Evolutionary conservation across 1,284 basidiomycete genomes (phyloP), one percentile per base, ranked within the genome.

Genomic region (Coniophora puteana): DNA sequence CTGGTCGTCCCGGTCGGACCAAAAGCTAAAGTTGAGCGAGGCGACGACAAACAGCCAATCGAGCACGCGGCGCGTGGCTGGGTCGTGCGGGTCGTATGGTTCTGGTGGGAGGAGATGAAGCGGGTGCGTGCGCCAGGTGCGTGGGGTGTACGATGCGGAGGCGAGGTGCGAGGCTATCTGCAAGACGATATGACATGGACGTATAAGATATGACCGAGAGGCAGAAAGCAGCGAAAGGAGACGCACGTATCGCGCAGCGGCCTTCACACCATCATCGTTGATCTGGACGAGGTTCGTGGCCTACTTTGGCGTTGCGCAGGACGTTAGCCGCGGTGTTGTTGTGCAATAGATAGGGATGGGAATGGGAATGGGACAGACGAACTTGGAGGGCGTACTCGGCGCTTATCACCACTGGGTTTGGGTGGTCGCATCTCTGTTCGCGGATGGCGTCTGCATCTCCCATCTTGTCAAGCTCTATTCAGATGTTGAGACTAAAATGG

Each of bases 1-100:
- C 8, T 53, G 58, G 0, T 76, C 76, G 43, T 81, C 78, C 31
- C 65, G 68, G 47, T 83, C 77, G 1, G 87, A 89, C 89, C 89
- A 92, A 55, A 92, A 92, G 50, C 80, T 85, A 61, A 92, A 92
- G 59, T 92, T 92, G 35, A 91, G 71, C 2, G 83, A 72, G 0
- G 88, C 88, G 25, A 92, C 80, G 38, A 90, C 71, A 61, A 92
- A 91, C 46, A 92, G 81, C 89, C 89, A 91, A 61, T 90, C 69
- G 22, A 91, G 66, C 20, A 76, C 74, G 27, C 68, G 59, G 52
- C 67, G 72, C 14, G 79, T 83, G 36, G 69, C 61, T 3, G 78
- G 72, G 38, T 81, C 66, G 3, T 61, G 50, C 5, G 71, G 63
- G 26, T 73, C 66, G 54, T 78, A 80, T 0, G 78, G 75, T 46